These are phyloP conservation scores for Ramalina intermedia DNA, from an alignment of 495 filamentous ascomycete genomes.

Conservation along the genomic window DNA sequence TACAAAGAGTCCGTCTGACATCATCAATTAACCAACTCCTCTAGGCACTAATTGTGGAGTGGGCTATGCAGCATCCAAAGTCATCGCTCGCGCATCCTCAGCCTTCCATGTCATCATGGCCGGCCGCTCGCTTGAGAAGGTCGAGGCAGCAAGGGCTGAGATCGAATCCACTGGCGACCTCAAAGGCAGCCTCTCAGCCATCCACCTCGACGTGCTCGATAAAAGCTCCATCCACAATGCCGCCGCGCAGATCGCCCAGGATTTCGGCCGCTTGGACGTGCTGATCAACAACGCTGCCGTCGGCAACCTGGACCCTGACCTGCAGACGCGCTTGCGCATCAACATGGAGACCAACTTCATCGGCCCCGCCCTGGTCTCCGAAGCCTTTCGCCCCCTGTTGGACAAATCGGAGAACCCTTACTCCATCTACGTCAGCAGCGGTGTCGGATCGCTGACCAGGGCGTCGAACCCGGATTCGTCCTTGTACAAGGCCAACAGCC, in stretches of 20 bases:
- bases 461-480: not conserved
- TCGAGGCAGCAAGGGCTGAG: constrained; percentile 16
- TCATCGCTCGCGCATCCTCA: constrained; percentile 14
- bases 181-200: constrained; percentile 6
- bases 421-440: constrained; percentile 20
- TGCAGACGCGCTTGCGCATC: not conserved
- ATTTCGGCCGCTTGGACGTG: constrained; percentile 20
- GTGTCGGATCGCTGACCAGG: not conserved
- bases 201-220: constrained; percentile 22
- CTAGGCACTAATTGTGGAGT: constrained; percentile 12
- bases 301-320: not conserved
- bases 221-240: constrained; percentile 17
- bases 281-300: constrained; percentile 20
- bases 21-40: not conserved
- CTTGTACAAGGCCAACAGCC: no score
- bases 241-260: constrained; percentile 9
- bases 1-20: not conserved
- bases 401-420: constrained; percentile 16
- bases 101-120: constrained; percentile 25
- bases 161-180: constrained; percentile 12
- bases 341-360: constrained; percentile 18
- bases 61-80: constrained; percentile 21
- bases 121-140: constrained; percentile 19
- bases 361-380: constrained; percentile 18
- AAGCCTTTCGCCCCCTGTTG: constrained; percentile 19